Evolutionary conservation across 495 filamentous ascomycete genomes (phyloP), one percentile per base, ranked within the genome.

Genomic region (Tuber calosporum): DNA sequence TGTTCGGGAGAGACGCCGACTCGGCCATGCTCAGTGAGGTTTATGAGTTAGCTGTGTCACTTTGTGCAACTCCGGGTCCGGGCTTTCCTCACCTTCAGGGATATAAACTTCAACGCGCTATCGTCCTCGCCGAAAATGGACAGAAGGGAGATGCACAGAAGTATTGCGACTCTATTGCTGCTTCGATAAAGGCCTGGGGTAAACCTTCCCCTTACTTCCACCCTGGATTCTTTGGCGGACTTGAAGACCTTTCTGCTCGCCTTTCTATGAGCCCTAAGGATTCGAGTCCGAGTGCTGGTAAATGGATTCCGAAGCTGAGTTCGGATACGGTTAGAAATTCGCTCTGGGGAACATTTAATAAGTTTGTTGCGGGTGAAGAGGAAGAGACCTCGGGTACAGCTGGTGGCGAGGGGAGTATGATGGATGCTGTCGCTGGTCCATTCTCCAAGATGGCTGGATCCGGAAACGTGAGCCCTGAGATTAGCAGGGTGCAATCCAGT

Each of bases 351-450:
- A 92, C 89, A 41, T 96, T 99, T 84, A 97, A 91, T 81, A 96
- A 91, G 73, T 98, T 98, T 78, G 92, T 99, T 69, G 90, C 91
- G 71, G 96, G 96, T 7, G 94, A 97, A 70, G 94, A 98, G 38
- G 88, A 88, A 69, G 87, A 88, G 7, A 62, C 53, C 53, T 62
- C 53, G 1, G 34, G 53, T 62, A 62, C 53, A 34, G 39, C 66
- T 38, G 89, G 90, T 73, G 84, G 83, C 53, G 87, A 86, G 68
- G 88, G 84, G 38, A 84, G 82, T 41, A 88, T 86, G 42, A 80
- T 45, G 40, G 70, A 71, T 70, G 66, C 67, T 71, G 74, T 85
- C 69, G 76, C 85, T 34, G 92, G 94, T 1, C 94, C 93, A 0
- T 98, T 97, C 81, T 88, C 90, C 40, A 90, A 89, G 68, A 86